phyloP scores from a whole-genome alignment of 2,329 filamentous ascomycete species.

The Basipetospora chlamydospora region DNA sequence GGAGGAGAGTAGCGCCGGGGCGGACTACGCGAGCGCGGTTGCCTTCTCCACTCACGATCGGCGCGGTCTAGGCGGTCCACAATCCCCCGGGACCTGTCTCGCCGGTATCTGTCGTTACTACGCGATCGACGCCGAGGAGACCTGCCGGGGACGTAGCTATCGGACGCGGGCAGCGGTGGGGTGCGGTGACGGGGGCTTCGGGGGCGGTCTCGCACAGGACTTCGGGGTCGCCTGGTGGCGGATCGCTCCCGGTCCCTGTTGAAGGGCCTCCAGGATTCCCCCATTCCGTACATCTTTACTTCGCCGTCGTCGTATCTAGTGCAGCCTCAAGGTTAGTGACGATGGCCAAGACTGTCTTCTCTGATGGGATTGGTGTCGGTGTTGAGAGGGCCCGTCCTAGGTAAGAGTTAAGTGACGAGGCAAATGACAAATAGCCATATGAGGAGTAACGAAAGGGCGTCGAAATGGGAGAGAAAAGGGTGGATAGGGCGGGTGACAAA shows the following conservation, averaged over 20 bases:
- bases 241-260: constrained; percentile 33
- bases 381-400: neutral
- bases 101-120: constrained; percentile 25
- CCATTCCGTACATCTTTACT: constrained; percentile 46
- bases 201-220: constrained; percentile 18
- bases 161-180: constrained; percentile 22
- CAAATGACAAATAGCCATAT: neutral
- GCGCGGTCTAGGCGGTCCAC: too few relatives aligned
- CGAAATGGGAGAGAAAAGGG: neutral
- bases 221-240: constrained; percentile 18
- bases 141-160: constrained; percentile 31
- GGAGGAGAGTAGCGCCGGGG: constrained; percentile 18
- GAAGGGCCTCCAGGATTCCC: constrained; percentile 46
- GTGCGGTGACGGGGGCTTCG: constrained; percentile 22
- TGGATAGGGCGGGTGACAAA: neutral
- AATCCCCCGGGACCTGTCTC: constrained; percentile 27
- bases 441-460: neutral
- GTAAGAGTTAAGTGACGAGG: neutral
- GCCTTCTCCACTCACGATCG: constrained; percentile 17
- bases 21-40: constrained; percentile 17
- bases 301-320: constrained; percentile 47
- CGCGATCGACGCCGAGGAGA: constrained; percentile 27
- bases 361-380: neutral
- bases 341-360: neutral
- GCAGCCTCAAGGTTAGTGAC: neutral